Evolutionary conservation across 345 rosid species (phyloP).

Genomic region (Rubroshorea leprosula): DNA sequence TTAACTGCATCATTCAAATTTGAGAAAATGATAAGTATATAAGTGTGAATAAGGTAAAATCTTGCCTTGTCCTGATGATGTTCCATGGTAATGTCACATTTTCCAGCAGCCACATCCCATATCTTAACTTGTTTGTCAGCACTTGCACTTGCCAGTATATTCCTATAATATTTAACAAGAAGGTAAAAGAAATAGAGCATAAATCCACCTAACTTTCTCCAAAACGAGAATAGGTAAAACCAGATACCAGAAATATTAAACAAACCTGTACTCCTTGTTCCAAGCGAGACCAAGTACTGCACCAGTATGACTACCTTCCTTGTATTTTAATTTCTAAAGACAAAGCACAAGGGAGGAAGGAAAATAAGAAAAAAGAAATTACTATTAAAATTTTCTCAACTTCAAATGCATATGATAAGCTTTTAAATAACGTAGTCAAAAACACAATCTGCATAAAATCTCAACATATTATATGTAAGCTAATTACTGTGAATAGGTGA

Average conservation of each 20-base stretch:
- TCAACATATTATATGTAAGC: background rate
- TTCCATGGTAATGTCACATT: constrained; percentile 71
- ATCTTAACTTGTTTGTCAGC: constrained; percentile 79
- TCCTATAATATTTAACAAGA: constrained; percentile 33
- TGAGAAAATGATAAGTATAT: too few relatives aligned
- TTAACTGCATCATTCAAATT: background rate
- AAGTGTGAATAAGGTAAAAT: too few relatives aligned
- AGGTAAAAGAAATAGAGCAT: background rate
- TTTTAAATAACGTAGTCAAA: background rate
- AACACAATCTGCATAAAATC: background rate
- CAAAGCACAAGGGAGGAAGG: constrained; percentile 1
- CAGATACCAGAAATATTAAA: too few relatives aligned
- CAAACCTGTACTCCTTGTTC: too few relatives aligned
- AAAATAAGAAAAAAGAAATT: background rate
- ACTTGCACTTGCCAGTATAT: constrained; percentile 87
- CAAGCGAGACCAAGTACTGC: too few relatives aligned
- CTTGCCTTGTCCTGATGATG: constrained; percentile 88
- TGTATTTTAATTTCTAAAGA: constrained; percentile 45
- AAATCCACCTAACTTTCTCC: background rate
- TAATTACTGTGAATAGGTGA: background rate
- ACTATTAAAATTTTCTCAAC: too few relatives aligned
- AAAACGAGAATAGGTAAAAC: constrained; percentile 9
- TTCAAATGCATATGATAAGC: background rate
- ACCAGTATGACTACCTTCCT: constrained; percentile 54
- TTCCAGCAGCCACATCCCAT: constrained; percentile 80